These are phyloP conservation scores for Colletotrichum magnum DNA, from an alignment of 2,329 filamentous ascomycete species.

Conservation along the genomic window DNA sequence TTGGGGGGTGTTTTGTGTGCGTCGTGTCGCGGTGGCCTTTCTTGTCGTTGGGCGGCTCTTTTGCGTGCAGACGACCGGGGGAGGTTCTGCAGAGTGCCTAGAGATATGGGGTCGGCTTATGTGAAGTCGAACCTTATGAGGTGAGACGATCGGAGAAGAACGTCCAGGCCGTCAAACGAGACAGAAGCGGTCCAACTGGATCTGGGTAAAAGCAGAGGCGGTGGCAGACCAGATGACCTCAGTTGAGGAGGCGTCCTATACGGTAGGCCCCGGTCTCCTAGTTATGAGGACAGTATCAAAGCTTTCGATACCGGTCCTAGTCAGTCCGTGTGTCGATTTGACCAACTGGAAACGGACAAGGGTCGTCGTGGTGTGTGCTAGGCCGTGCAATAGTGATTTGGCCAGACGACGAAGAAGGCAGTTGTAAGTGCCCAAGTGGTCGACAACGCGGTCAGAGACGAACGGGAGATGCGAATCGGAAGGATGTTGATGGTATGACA, in stretches of 20 bases:
- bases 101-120: conserved; percentile 34
- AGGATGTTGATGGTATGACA: neutral
- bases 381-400: conserved; percentile 14
- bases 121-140: conserved; percentile 37
- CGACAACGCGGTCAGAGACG: neutral
- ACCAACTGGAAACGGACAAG: conserved; percentile 41
- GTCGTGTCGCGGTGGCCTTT: conserved; percentile 26
- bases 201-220: conserved; percentile 21
- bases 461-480: too few relatives aligned
- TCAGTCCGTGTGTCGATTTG: conserved; percentile 39
- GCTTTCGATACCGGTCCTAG: conserved; percentile 37
- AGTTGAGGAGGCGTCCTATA: conserved; percentile 15
- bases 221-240: conserved; percentile 31
- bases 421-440: neutral
- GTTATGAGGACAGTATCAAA: conserved; percentile 27
- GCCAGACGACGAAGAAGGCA: neutral
- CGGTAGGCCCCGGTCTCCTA: too few relatives aligned
- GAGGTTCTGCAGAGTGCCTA: conserved; percentile 29
- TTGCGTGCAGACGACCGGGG: conserved; percentile 28
- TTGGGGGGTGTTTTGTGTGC: conserved; percentile 19
- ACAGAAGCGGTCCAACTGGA: conserved; percentile 20
- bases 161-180: conserved; percentile 17
- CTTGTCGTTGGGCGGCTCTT: conserved; percentile 35
- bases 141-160: conserved; percentile 32
- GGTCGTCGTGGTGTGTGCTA: conserved; percentile 4